A percentile compares a stretch with the other conserved stretches of the same genome.
Evolutionary conservation across 306 rosid species (phyloP).

Genomic region (Lotus japonicus): DNA sequence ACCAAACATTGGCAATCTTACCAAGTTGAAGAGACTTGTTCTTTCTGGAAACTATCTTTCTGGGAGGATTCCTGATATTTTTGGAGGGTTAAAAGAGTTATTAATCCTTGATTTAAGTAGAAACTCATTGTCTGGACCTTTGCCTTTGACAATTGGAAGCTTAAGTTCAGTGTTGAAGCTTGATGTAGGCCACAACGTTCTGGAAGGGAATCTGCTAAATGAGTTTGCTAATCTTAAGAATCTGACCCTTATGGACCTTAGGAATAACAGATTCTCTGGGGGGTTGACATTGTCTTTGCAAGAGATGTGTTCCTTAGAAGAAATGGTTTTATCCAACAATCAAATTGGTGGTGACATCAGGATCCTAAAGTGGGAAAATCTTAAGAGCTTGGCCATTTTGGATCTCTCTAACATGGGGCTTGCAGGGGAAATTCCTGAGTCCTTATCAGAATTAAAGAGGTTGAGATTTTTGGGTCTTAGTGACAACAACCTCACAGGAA

Average conservation of each 20-base stretch:
- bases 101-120: constrained; percentile 72
- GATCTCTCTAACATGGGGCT: constrained; percentile 68
- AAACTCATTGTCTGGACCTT: constrained; percentile 60
- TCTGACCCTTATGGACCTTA: constrained; percentile 76
- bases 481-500: constrained; percentile 73
- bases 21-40: constrained; percentile 56
- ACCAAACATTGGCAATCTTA: constrained; percentile 43
- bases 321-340: constrained; percentile 67
- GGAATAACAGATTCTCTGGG: constrained; percentile 64
- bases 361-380: constrained; percentile 48
- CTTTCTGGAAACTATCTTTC: constrained; percentile 48
- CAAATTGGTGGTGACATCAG: constrained; percentile 67
- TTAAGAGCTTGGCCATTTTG: constrained; percentile 52
- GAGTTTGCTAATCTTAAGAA: constrained; percentile 42
- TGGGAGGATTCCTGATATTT: constrained; percentile 49
- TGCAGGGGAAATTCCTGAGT: constrained; percentile 74
- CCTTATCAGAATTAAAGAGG: constrained; percentile 52
- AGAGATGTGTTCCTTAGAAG: constrained; percentile 54
- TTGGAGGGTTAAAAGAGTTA: constrained; percentile 43
- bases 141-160: constrained; percentile 53
- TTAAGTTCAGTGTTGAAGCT: constrained; percentile 66
- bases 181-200: constrained; percentile 61
- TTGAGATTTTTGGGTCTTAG: constrained; percentile 75
- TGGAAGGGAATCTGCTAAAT: constrained; percentile 46
- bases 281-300: constrained; percentile 54